Conservation (phyloP, 306 rosid genomes). For the Ziziphus jujuba region DNA sequence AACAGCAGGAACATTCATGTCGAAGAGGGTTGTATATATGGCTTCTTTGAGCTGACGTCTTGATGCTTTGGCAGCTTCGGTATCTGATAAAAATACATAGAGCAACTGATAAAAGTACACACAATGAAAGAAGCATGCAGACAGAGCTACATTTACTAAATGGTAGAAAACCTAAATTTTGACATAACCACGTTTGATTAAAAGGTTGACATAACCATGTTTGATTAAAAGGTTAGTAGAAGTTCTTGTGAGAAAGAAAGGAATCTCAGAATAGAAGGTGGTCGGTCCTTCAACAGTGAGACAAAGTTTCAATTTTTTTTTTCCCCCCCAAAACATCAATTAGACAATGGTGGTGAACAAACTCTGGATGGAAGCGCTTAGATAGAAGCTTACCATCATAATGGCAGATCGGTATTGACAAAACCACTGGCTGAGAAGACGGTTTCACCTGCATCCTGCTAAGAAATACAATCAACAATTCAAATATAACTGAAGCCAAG, state of each 20-base stretch:
- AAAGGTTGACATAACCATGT: too few relatives aligned
- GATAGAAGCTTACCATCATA: constrained; percentile 68
- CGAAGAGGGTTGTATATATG: constrained; percentile 63
- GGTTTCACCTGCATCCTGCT: constrained; percentile 87
- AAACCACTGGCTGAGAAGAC: constrained; percentile 58
- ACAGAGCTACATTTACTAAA: not conserved
- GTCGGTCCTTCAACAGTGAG: too few relatives aligned
- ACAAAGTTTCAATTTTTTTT: too few relatives aligned
- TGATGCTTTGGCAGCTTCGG: constrained; percentile 78
- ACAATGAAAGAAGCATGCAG: not conserved
- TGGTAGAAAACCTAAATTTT: too few relatives aligned
- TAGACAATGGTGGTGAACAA: not conserved
- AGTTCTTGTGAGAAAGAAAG: too few relatives aligned
- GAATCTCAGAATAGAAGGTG: too few relatives aligned
- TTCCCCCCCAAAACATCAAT: too few relatives aligned
- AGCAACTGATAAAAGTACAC: not conserved
- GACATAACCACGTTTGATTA: too few relatives aligned
- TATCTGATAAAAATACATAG: constrained; percentile 50
- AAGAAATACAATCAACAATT: constrained; percentile 20
- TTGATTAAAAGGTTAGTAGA: too few relatives aligned
- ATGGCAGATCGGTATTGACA: constrained; percentile 80
- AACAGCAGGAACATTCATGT: constrained; percentile 85
- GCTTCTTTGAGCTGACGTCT: constrained; percentile 84
- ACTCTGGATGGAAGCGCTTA: constrained; percentile 13
- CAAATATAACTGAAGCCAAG: constrained; percentile 8